Evolutionary conservation across 1,284 basidiomycete genomes (phyloP).

Genomic region (Pascua guehoae): DNA sequence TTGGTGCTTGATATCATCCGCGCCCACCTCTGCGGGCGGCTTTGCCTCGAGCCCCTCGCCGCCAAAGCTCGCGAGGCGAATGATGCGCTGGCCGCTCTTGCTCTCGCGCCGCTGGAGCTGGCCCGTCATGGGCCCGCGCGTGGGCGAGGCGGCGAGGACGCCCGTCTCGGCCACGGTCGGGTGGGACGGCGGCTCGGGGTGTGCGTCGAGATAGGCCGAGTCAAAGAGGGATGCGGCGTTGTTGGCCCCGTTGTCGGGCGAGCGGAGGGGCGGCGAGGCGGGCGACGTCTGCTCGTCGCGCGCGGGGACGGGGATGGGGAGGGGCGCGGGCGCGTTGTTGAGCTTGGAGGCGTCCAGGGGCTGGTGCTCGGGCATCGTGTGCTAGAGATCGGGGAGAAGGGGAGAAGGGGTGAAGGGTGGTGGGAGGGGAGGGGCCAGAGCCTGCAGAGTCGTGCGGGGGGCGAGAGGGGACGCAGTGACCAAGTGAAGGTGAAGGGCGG

Average conservation of each 20-base stretch:
- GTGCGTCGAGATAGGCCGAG: conserved; percentile 34
- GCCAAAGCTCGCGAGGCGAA: conserved; percentile 42
- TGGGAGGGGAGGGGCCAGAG: no score
- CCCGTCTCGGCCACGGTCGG: conserved; percentile 48
- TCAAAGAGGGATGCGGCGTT: conserved; percentile 8
- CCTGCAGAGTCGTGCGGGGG: no score
- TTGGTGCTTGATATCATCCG: no score
- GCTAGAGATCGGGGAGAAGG: neutral
- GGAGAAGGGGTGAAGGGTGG: no score
- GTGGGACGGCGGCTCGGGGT: conserved; percentile 10
- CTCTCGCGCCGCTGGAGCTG: conserved; percentile 39
- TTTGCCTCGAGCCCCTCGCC: conserved; percentile 41
- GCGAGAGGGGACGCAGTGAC: no score
- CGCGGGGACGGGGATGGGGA: conserved; percentile 11
- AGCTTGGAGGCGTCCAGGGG: conserved; percentile 33
- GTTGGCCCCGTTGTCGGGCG: conserved; percentile 3
- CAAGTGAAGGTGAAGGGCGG: no score
- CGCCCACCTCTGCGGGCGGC: conserved; percentile 14
- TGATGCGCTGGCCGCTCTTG: conserved; percentile 27
- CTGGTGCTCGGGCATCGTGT: neutral
- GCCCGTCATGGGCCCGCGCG: conserved; percentile 28
- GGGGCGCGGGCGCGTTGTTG: conserved; percentile 37
- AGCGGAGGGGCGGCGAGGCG: conserved; percentile 20
- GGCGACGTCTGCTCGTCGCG: conserved; percentile 5
- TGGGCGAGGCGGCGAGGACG: conserved; percentile 5